phyloP scores from a whole-genome alignment of 208 protist species.

The Tritrichomonas musculus region DNA sequence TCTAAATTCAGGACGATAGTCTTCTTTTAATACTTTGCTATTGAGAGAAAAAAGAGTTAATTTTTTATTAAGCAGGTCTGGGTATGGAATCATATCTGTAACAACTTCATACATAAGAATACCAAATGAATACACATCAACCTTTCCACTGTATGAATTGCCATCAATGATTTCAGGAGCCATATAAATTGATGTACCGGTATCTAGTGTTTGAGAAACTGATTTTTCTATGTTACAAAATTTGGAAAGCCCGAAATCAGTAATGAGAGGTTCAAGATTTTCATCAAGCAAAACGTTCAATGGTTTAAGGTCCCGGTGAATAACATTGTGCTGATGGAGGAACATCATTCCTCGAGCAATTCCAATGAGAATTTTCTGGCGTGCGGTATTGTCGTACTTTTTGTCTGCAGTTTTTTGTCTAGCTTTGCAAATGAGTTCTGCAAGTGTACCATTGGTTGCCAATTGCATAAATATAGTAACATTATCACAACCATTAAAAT shows the following conservation, averaged over 20 bases:
- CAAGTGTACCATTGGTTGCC: too few relatives aligned
- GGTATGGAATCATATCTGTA: too few relatives aligned
- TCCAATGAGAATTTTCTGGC: not conserved
- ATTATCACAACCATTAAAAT: too few relatives aligned
- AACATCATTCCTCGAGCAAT: not conserved
- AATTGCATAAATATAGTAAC: too few relatives aligned
- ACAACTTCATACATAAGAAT: slow-evolving; percentile 5
- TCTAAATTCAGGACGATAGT: too few relatives aligned
- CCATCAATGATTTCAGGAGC: too few relatives aligned
- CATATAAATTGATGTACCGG: not conserved
- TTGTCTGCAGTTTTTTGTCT: too few relatives aligned
- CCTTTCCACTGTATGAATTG: not conserved
- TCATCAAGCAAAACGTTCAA: not conserved
- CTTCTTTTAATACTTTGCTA: too few relatives aligned
- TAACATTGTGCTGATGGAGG: not conserved
- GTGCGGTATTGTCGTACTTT: too few relatives aligned
- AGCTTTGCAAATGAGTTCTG: too few relatives aligned
- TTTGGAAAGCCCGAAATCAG: not conserved
- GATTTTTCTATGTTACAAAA: not conserved
- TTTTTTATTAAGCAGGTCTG: too few relatives aligned
- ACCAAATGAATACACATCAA: not conserved
- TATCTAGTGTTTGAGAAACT: not conserved
- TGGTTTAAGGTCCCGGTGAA: not conserved
- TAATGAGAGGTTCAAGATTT: not conserved
- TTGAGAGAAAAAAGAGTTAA: too few relatives aligned